These are phyloP conservation scores for Syzygium grande DNA, from an alignment of 345 rosid genomes.

Conservation along the genomic window DNA sequence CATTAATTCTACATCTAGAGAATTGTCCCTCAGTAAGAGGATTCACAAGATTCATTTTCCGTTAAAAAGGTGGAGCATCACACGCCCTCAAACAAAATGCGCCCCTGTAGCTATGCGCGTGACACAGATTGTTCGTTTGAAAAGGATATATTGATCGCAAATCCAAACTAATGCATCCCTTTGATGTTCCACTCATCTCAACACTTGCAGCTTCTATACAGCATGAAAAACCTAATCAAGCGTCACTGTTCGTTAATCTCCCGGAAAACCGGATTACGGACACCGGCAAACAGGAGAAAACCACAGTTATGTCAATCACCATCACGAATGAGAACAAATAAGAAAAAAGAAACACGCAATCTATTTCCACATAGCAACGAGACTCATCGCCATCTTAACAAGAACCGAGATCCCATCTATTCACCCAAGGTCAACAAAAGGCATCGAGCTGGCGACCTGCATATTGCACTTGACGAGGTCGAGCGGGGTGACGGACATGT, in stretches of 20 bases:
- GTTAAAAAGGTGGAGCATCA: not conserved
- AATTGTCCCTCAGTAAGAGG: not conserved
- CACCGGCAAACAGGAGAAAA: not conserved
- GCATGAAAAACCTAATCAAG: not conserved
- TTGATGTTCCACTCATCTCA: not conserved
- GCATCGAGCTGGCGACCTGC: constrained; percentile 48
- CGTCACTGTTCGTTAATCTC: not conserved
- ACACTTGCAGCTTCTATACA: not conserved
- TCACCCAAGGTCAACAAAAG: not conserved
- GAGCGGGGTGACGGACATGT: constrained; percentile 93
- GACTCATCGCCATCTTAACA: not conserved
- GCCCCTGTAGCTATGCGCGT: not conserved
- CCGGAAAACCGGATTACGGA: not conserved
- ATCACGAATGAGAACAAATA: not conserved
- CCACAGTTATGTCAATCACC: not conserved
- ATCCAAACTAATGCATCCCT: not conserved
- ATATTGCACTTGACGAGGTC: constrained; percentile 99
- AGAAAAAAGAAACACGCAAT: not conserved
- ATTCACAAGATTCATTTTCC: not conserved
- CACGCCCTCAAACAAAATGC: not conserved
- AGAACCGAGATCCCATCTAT: not conserved
- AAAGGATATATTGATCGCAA: not conserved
- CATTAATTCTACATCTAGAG: not conserved
- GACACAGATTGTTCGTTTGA: not conserved
- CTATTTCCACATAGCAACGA: not conserved